Percentiles rank a stretch among this genome's conserved stretches.
Evolutionary conservation across 2,329 filamentous ascomycete species (phyloP).

Genomic region (Xylaria sp.): DNA sequence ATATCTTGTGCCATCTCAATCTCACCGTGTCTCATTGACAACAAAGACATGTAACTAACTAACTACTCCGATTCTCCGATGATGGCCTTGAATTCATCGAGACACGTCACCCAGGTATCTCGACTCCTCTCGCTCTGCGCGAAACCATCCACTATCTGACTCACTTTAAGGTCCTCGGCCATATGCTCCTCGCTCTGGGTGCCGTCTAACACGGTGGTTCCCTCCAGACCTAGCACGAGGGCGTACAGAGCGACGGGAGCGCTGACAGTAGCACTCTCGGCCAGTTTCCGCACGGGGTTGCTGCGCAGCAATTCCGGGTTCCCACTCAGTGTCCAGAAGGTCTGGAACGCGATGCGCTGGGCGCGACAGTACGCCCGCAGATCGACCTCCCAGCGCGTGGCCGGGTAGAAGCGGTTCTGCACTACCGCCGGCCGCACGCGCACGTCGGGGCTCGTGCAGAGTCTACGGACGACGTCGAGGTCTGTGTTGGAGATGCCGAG

Average conservation of each 20-base stretch:
- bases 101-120: constrained; percentile 53
- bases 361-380: constrained; percentile 60
- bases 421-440: constrained; percentile 60
- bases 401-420: constrained; percentile 75
- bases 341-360: constrained; percentile 53
- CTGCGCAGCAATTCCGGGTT: constrained; percentile 49
- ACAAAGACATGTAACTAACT: constrained; percentile 8
- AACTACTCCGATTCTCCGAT: constrained; percentile 34
- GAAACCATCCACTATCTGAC: constrained; percentile 46
- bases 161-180: constrained; percentile 54
- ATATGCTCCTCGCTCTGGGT: constrained; percentile 55
- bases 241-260: constrained; percentile 53
- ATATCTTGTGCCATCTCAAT: constrained; percentile 8
- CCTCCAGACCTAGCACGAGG: constrained; percentile 54
- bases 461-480: constrained; percentile 58
- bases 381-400: constrained; percentile 62
- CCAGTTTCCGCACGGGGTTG: constrained; percentile 57
- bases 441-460: constrained; percentile 48
- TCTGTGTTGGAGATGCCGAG: constrained; percentile 79
- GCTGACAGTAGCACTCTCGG: constrained; percentile 46
- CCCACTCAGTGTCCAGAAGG: constrained; percentile 60
- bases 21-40: constrained; percentile 8
- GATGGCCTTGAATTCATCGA: constrained; percentile 53
- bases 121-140: constrained; percentile 43
- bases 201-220: constrained; percentile 52